Conservation (phyloP, 306 rosid genomes). For the Carpinus fangiana region DNA sequence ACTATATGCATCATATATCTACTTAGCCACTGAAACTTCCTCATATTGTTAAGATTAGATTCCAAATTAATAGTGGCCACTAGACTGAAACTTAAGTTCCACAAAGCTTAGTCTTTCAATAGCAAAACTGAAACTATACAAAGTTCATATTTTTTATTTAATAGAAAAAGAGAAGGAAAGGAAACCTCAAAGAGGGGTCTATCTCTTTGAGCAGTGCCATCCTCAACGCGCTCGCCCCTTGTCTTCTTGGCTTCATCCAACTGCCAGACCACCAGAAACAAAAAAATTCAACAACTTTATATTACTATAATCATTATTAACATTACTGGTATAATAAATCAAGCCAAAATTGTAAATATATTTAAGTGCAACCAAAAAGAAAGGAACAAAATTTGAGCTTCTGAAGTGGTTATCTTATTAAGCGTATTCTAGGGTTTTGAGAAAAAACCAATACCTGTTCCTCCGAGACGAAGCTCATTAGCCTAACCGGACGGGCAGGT, state of each 20-base stretch:
- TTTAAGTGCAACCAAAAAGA: not conserved
- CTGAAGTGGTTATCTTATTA: not conserved
- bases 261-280: slow-evolving; percentile 36
- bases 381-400: not conserved
- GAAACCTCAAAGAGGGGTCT: slow-evolving; percentile 84
- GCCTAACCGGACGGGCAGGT: slow-evolving; percentile 51
- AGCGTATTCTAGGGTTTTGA: not conserved
- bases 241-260: slow-evolving; percentile 68
- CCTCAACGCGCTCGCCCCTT: slow-evolving; percentile 87
- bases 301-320: not conserved
- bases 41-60: not conserved
- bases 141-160: not conserved
- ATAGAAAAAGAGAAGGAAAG: not conserved
- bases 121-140: not conserved
- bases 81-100: not conserved
- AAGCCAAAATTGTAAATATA: too few relatives aligned
- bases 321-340: not conserved
- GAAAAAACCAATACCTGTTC: slow-evolving; percentile 59
- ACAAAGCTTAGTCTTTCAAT: not conserved
- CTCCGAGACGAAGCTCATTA: slow-evolving; percentile 88
- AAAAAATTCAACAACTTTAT: not conserved
- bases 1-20: not conserved
- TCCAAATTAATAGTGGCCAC: not conserved
- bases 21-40: not conserved
- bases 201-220: slow-evolving; percentile 88